Base-by-base conservation (phyloP, 2,329 filamentous ascomycete genomes). In the Chaetoscypha palmicola region DNA sequence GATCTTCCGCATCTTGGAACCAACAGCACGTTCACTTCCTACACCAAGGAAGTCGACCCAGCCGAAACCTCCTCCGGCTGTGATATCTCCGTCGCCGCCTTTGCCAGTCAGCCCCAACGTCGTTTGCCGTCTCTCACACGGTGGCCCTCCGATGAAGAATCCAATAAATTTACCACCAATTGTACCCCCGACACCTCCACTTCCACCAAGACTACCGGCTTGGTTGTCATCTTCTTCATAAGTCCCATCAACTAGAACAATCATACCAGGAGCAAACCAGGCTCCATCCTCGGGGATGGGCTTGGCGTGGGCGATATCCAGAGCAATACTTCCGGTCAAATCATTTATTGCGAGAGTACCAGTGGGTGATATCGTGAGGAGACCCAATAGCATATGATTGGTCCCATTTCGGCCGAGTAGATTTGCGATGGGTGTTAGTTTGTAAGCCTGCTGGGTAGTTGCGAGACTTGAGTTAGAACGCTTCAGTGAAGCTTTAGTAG, bases 21-120 rank as follows among this genome's bases (percentile, higher is more conserved):
- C 90, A 1, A 83, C 78, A 5, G 88, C 89, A 35, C 89, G 82
- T 63, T 95, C 88, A 57, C 88, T 94, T 26, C 91, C 91, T 1
- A 92, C 77, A 4, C 91, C 92, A 1, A 97, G 71, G 60, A 97
- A 98, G 63, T 97, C 92, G 41, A 95, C 89, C 90, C 92, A 98
- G 33, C 92, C 92, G 60, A 97, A 96, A 1, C 86, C 87, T 46
- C 86, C 86, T 21, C 82, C 83, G 32, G 85, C 78, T 30, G 77
- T 80, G 49, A 77, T 71, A 20, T 64, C 62, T 47, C 77, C 74
- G 16, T 69, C 66, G 9, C 73, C 72, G 33, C 61, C 55, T n/a
- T 72, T 71, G 17, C 80, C 76, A 12, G 72, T 75, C 43, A 72
- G 77, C 8, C 90, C 90, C 3, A 96, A 70, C 0, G 89, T 92